Evolutionary conservation across 768 basidiomycete species (phyloP).

Genomic region (Mycena kentingensis): DNA sequence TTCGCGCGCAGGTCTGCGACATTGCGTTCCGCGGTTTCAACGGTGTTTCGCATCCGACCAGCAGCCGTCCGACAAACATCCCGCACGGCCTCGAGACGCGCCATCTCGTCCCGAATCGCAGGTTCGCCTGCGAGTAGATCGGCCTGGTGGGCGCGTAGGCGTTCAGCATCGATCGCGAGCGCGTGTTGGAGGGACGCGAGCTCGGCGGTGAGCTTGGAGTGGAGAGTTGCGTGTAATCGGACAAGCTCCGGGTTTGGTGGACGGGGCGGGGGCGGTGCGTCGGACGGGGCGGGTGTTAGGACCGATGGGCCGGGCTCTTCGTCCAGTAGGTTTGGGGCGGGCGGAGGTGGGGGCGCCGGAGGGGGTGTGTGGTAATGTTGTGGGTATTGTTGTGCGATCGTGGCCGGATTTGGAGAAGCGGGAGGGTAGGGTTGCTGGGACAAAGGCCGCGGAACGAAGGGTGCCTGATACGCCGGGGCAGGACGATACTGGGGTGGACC

Average conservation of each 20-base stretch:
- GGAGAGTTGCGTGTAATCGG: conserved; percentile 73
- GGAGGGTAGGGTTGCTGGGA: conserved; percentile 18
- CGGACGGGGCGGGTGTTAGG: conserved; percentile 22
- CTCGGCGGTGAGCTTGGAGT: conserved; percentile 72
- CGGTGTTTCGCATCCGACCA: conserved; percentile 60
- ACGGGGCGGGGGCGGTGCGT: conserved; percentile 61
- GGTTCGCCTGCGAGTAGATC: conserved; percentile 90
- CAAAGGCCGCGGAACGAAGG: conserved; percentile 25
- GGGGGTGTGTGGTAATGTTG: conserved; percentile 3
- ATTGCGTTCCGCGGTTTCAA: conserved; percentile 70
- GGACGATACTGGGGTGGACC: conserved; percentile 20
- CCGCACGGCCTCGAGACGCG: conserved; percentile 86
- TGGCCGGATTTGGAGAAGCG: conserved; percentile 9
- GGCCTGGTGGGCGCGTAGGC: conserved; percentile 75
- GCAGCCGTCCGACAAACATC: conserved; percentile 87
- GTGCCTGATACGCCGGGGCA: conserved; percentile 19
- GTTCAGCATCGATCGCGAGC: conserved; percentile 66
- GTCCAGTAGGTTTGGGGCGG: conserved; percentile 65
- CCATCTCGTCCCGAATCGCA: conserved; percentile 96
- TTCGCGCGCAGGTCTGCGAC: conserved; percentile 76
- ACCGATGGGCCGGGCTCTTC: conserved; percentile 45
- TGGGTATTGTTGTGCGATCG: conserved; percentile 5
- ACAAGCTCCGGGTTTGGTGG: conserved; percentile 91
- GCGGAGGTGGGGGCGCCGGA: conserved; percentile 19
- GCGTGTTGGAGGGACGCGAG: conserved; percentile 69